phyloP scores from a whole-genome alignment of 106 monocot genomes.

The Platanthera guangdongensis region DNA sequence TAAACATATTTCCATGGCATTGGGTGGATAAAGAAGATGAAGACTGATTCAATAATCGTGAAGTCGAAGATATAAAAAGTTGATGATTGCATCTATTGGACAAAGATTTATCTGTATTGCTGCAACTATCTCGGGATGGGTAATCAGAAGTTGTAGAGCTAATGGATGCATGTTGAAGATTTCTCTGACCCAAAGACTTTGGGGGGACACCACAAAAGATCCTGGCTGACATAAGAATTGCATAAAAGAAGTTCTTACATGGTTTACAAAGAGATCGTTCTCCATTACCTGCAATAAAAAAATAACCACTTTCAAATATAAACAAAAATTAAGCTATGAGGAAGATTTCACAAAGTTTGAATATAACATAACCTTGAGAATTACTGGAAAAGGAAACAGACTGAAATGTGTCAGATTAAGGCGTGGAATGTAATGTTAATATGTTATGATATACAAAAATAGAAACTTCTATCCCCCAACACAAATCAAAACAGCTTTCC shows the following conservation, averaged over 20 bases:
- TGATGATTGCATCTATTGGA: conserved; percentile 1
- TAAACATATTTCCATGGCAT: conserved; percentile 4
- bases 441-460: background rate
- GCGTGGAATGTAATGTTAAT: background rate
- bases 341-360: background rate
- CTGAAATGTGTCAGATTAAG: background rate
- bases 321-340: conserved; percentile 1
- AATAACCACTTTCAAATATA: background rate
- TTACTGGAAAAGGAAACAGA: background rate
- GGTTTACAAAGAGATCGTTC: conserved; percentile 34
- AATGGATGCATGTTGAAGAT: conserved; percentile 7
- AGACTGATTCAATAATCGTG: conserved; percentile 12
- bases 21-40: conserved; percentile 9
- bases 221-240: conserved; percentile 22
- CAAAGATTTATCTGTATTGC: conserved; percentile 4
- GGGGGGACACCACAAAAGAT: conserved; percentile 8
- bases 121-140: conserved; percentile 8
- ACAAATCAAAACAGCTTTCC: background rate
- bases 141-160: background rate
- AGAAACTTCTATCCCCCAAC: background rate
- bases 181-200: conserved; percentile 9
- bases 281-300: conserved; percentile 51
- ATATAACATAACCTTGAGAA: background rate
- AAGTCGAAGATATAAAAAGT: conserved; percentile 6
- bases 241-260: conserved; percentile 28